These are phyloP conservation scores for Gonium pectorale DNA, from an alignment of 139 green algal genomes.

Conservation along the genomic window DNA sequence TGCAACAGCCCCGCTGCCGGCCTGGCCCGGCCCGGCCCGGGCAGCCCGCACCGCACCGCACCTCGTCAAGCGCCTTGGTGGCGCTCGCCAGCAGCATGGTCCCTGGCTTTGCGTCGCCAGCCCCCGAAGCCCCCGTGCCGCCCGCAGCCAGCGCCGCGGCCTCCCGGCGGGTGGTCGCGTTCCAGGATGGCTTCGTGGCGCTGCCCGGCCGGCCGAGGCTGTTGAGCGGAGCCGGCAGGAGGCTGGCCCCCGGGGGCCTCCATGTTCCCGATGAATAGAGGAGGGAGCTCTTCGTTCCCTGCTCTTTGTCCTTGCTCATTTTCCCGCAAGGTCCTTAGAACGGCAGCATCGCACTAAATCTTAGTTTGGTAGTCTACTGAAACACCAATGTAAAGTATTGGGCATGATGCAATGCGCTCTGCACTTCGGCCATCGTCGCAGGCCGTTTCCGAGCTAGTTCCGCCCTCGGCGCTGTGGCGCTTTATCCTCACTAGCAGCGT, in stretches of 20 bases:
- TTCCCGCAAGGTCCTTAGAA: no score
- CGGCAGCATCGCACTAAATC: no score
- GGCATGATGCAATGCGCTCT: no score
- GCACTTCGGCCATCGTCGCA: no score
- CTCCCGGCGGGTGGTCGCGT: neutral
- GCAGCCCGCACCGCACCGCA: no score
- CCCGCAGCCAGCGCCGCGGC: neutral
- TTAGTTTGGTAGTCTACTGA: no score
- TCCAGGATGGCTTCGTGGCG: neutral
- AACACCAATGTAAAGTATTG: no score
- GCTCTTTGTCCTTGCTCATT: slow-evolving; percentile 37
- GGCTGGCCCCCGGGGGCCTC: slow-evolving; percentile 3
- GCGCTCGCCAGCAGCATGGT: neutral
- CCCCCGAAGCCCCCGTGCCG: neutral
- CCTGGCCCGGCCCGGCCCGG: no score
- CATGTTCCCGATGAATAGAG: slow-evolving; percentile 25
- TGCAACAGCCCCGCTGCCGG: no score
- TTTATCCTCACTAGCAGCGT: no score
- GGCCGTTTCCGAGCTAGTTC: no score
- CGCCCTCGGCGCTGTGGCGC: no score
- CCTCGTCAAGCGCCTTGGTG: neutral
- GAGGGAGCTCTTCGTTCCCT: slow-evolving; percentile 1
- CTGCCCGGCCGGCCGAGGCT: neutral
- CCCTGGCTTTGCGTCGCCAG: neutral
- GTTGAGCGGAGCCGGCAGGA: slow-evolving; percentile 25